Conservation (phyloP, 805 yeast species). For the Candida odintsovae region DNA sequence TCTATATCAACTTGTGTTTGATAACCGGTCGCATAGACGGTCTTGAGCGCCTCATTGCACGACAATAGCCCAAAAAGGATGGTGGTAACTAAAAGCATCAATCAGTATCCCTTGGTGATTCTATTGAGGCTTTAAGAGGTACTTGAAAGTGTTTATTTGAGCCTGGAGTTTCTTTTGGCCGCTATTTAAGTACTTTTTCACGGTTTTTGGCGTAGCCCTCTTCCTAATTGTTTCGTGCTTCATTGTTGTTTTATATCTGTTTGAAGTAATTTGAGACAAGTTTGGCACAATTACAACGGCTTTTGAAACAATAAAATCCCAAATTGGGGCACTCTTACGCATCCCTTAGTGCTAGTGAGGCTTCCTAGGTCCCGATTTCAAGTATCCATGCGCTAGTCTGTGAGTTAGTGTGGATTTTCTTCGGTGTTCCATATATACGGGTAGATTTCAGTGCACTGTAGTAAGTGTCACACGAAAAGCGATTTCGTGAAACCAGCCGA, state of each 20-base stretch:
- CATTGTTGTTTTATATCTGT: not conserved
- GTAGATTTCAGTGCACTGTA: too few species aligned
- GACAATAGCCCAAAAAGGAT: not conserved
- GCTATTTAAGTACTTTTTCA: not conserved
- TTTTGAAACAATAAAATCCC: too few species aligned
- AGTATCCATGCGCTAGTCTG: too few species aligned
- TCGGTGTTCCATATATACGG: too few species aligned
- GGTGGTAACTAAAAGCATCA: not conserved
- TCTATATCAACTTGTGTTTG: conserved; percentile 1
- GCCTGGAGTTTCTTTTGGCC: not conserved
- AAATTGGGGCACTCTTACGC: too few species aligned
- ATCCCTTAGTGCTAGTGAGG: too few species aligned
- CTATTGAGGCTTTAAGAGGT: not conserved
- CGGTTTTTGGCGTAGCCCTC: not conserved
- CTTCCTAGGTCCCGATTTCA: too few species aligned
- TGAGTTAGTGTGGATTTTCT: too few species aligned
- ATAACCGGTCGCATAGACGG: conserved; percentile 2
- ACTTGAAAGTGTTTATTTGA: not conserved
- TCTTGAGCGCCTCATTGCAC: not conserved
- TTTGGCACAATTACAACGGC: too few species aligned
- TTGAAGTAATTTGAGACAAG: too few species aligned
- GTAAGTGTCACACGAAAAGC: too few species aligned
- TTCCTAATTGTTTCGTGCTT: not conserved
- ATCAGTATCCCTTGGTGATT: not conserved
- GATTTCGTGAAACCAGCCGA: too few species aligned